Evolutionary conservation across 352 stramenopile species (phyloP), one percentile per base, ranked within the genome.

Genomic region (Peronospora belbahrii): DNA sequence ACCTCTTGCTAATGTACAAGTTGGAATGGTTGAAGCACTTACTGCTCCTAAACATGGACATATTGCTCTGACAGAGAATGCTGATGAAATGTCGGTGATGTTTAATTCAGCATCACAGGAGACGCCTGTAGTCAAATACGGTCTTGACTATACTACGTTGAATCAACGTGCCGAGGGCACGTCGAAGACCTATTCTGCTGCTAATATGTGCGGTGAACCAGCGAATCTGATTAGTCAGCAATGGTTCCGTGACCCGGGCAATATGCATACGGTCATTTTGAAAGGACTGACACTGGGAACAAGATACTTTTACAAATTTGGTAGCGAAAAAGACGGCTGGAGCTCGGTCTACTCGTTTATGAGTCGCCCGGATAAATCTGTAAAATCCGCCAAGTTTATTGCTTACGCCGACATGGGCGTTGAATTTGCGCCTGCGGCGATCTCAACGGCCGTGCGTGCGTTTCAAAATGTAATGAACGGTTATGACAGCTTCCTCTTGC

Each of bases 381-480:
- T 79, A 20, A 67, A 76, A 36, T 41, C 27, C 5, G 56, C 67
- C 47, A 89, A 89, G 45, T 92, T 89, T 42, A 71, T 89, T 20
- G 81, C 77, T 28, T 92, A 92, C 44, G 81, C 62, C 2, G 81
- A 92, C 40, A 92, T 92, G 81, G 81, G 76, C 14, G 71, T 80
- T 2, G 67, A 85, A 31, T 52, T 52, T n/a, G 69, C 74, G 6
- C 76, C 79, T 7, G 62, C 70, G 0, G 74, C 73, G 2, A 65
- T 58, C 7, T 88, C 79, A 5, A 90, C 75, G 0, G 74, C 76
- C 4, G 49, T 81, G 19, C 71, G 68, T 13, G 68, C 72, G 30
- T 88, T 69, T 48, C 47, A 70, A 42, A 76, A 90, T 38, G 68
- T 88, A 31, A 59, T 79, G 33, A 31, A 70, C 47, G 79, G 69